Evolutionary conservation across 176 grass and related monocot species (phyloP).

Genomic region (Paspalum vaginatum): DNA sequence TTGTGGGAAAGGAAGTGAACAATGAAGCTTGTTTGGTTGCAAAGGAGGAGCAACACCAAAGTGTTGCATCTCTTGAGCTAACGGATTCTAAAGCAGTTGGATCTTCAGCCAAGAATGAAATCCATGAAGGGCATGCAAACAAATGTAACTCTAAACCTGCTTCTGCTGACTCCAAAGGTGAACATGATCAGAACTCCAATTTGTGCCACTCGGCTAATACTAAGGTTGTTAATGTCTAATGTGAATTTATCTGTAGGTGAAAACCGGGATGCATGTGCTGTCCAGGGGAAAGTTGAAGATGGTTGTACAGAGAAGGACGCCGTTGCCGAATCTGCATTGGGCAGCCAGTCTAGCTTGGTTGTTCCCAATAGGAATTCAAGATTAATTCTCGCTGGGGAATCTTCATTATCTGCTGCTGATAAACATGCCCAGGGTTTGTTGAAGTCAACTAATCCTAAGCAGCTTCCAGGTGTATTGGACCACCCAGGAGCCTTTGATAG

Average conservation of each 20-base stretch:
- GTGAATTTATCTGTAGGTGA: slow-evolving; percentile 32
- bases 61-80: slow-evolving; percentile 23
- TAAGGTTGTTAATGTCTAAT: slow-evolving; percentile 27
- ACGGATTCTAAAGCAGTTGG: slow-evolving; percentile 34
- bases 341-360: slow-evolving; percentile 13
- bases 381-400: slow-evolving; percentile 33
- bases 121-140: slow-evolving; percentile 27
- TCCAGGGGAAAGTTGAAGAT: slow-evolving; percentile 52
- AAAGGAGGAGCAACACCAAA: slow-evolving; percentile 23
- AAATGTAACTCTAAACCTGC: background rate
- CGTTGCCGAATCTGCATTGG: slow-evolving; percentile 24
- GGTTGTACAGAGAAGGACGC: slow-evolving; percentile 37
- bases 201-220: background rate
- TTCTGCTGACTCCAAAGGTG: slow-evolving; percentile 37
- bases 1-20: slow-evolving; percentile 41
- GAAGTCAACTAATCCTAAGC: slow-evolving; percentile 39
- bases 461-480: slow-evolving; percentile 9
- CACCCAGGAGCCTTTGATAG: slow-evolving; percentile 34
- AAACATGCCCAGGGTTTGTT: slow-evolving; percentile 40
- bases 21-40: slow-evolving; percentile 21
- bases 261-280: slow-evolving; percentile 9
- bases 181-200: slow-evolving; percentile 42
- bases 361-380: slow-evolving; percentile 29
- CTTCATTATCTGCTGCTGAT: slow-evolving; percentile 17
- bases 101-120: slow-evolving; percentile 46